A percentile compares a stretch with the other conserved stretches of the same genome.
Conservation (phyloP, 768 basidiomycete species). For the Lentinula raphanica region DNA sequence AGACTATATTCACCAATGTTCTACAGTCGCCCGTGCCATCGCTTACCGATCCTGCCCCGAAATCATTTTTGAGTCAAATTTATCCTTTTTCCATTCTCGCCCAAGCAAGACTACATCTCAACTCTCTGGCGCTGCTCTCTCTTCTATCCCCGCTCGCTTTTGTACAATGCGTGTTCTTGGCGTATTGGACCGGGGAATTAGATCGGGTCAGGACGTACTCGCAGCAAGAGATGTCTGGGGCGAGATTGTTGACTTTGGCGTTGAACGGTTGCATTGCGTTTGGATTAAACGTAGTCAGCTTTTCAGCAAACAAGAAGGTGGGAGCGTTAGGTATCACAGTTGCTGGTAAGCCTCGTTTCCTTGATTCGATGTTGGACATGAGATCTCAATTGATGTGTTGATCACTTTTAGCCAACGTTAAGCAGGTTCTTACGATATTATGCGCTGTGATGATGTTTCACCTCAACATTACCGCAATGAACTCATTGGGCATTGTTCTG, state of each 20-base stretch:
- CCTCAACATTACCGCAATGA: constrained; percentile 71
- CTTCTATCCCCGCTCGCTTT: constrained; percentile 92
- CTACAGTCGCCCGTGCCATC: constrained; percentile 46
- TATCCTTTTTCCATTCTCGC: constrained; percentile 18
- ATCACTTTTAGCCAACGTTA: constrained; percentile 72
- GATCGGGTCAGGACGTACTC: constrained; percentile 49
- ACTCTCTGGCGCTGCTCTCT: constrained; percentile 82
- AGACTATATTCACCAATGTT: constrained; percentile 87
- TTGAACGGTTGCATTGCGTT: constrained; percentile 88
- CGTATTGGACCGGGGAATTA: constrained; percentile 78
- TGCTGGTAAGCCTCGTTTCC: constrained; percentile 47
- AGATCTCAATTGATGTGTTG: constrained; percentile 5
- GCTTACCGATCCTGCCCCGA: constrained; percentile 8
- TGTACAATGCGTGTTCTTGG: constrained; percentile 76
- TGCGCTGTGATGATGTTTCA: constrained; percentile 82
- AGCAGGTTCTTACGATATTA: constrained; percentile 88
- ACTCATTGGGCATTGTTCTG: constrained; percentile 76
- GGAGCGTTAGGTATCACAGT: constrained; percentile 91
- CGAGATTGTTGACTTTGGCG: constrained; percentile 49
- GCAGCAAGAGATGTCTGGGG: constrained; percentile 30
- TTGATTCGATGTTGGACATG: neutral
- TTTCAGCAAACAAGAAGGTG: constrained; percentile 91
- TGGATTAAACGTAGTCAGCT: constrained; percentile 88
- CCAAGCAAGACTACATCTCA: constrained; percentile 35
- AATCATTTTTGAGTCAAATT: constrained; percentile 12